Base-by-base conservation (phyloP, 352 stramenopile genomes). In the Globisporangium megalacanthum region DNA sequence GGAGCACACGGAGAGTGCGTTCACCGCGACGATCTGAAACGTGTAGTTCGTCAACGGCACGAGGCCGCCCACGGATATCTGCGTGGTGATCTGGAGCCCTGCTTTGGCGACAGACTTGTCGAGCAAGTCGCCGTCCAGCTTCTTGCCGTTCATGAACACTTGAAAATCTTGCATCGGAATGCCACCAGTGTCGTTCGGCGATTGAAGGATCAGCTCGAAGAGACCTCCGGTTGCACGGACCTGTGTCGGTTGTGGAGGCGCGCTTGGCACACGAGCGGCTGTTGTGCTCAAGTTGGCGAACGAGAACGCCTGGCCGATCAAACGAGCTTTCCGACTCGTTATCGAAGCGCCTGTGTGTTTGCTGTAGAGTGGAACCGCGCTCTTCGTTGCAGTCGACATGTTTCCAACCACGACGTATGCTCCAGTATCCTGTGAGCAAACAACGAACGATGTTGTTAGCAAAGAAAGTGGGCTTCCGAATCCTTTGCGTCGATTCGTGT, bases 101-200 rank as follows among this genome's bases (percentile, higher is more conserved):
- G 4, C 20, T 0, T 6, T 56, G 8, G n/a, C n/a, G 8, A 48
- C 19, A 0, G 20, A 4, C 25, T 49, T 50, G 51, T 33, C 25
- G 0, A 70, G 22, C 1, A 37, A 15, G 37, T 54, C 52, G 19
- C 54, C 22, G 6, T 67, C 48, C n/a, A 72, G 51, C 15, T 62
- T 35, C 7, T 58, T 14, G 15, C 66, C 72, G 35, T 86, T 70
- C 50, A 73, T 57, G 14, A 65, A 68, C 1, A 88, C 61, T 3
- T 56, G 62, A 53, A 82, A 90, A 15, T 64, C 60, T 9, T 61
- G 59, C 15, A 90, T 75, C 0, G 64, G 65, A 6, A 86, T 60
- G 0, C 79, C 79, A n/a, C 79, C 75, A 1, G 75, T 84, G 49
- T 84, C 75, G 22, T 68, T 36, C 7, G 72, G 72, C 0, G 72